Evolutionary conservation across 306 rosid genomes (phyloP).

Genomic region (Alnus glutinosa): DNA sequence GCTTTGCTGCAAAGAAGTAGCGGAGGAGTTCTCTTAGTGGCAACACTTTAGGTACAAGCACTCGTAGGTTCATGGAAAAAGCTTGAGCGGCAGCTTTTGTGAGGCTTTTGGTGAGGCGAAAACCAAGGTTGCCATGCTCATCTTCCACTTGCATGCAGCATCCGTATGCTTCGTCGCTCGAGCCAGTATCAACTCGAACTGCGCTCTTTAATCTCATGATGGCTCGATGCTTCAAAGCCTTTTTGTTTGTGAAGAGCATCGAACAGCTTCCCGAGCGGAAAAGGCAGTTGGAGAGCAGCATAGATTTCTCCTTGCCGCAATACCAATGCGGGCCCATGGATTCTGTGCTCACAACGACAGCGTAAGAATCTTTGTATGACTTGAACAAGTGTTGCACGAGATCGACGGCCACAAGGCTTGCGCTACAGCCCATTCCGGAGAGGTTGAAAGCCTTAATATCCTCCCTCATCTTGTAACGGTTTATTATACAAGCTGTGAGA

Average conservation of each 20-base stretch:
- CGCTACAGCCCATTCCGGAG: constrained; percentile 92
- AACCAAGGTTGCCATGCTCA: constrained; percentile 59
- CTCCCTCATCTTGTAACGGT: constrained; percentile 79
- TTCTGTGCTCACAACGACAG: constrained; percentile 81
- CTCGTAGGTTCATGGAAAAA: constrained; percentile 56
- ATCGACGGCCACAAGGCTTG: constrained; percentile 69
- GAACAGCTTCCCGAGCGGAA: constrained; percentile 79
- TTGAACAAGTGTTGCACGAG: constrained; percentile 68
- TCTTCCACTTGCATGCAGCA: constrained; percentile 83
- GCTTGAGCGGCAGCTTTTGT: constrained; percentile 67
- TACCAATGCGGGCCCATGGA: constrained; percentile 82
- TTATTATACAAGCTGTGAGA: constrained; percentile 61
- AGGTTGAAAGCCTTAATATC: constrained; percentile 64
- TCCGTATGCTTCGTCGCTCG: constrained; percentile 68
- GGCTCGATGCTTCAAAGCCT: constrained; percentile 39
- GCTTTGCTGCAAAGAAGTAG: constrained; percentile 23
- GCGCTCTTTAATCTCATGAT: constrained; percentile 60
- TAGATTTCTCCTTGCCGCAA: constrained; percentile 58
- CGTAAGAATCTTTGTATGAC: constrained; percentile 39
- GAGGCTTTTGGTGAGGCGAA: constrained; percentile 64
- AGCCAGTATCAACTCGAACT: constrained; percentile 68
- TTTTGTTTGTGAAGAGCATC: constrained; percentile 70
- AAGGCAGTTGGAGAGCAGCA: constrained; percentile 84
- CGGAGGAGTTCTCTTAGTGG: constrained; percentile 58
- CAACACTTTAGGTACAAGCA: constrained; percentile 52